Conservation (phyloP, 2,329 filamentous ascomycete species). For the Amesomyces nigricolor region DNA sequence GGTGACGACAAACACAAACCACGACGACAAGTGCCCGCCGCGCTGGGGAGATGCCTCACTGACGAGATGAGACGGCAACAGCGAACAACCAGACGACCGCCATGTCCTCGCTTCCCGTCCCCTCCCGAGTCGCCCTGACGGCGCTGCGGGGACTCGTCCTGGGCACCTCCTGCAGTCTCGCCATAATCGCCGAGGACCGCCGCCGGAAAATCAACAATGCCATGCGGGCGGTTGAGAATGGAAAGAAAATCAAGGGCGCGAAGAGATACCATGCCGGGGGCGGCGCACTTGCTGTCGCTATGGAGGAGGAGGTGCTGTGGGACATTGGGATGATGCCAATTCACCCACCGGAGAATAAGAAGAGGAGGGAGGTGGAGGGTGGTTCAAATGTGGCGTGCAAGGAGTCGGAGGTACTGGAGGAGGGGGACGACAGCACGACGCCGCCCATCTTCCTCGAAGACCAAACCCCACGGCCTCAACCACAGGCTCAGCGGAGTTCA, state of each 20-base stretch:
- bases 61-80: conserved; percentile 23
- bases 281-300: conserved; percentile 21
- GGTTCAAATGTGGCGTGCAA: no score
- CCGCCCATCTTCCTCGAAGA: not conserved
- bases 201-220: conserved; percentile 40
- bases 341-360: not conserved
- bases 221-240: conserved; percentile 36
- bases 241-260: conserved; percentile 35
- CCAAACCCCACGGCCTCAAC: no score
- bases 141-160: conserved; percentile 40
- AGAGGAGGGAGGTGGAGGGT: not conserved
- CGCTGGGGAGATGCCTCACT: conserved; percentile 17
- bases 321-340: conserved; percentile 11
- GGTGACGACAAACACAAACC: not conserved
- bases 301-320: conserved; percentile 26
- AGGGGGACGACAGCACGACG: not conserved
- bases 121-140: conserved; percentile 42
- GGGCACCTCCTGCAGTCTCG: conserved; percentile 42
- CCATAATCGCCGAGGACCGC: conserved; percentile 41
- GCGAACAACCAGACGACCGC: conserved; percentile 23
- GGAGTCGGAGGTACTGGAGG: not conserved
- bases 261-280: conserved; percentile 35
- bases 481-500: no score
- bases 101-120: conserved; percentile 37
- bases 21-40: not conserved